These are phyloP conservation scores for Oryza coarctata DNA, from an alignment of 176 grass and related monocot genomes.

Conservation along the genomic window DNA sequence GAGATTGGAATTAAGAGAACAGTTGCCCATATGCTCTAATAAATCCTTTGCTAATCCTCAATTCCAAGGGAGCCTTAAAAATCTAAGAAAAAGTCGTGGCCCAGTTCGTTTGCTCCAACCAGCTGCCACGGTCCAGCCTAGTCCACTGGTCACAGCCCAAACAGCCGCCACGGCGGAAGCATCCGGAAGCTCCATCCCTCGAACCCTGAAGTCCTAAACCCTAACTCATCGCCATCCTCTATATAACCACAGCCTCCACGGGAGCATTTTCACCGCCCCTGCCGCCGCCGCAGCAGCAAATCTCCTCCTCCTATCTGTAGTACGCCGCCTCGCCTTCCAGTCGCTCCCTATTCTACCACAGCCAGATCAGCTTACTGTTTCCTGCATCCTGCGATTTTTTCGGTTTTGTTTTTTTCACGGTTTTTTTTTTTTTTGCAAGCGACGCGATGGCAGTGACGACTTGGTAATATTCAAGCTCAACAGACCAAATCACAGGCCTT, in stretches of 20 bases:
- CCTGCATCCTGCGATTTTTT: not conserved
- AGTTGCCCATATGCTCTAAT: too few species aligned
- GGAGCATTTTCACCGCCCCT: not conserved
- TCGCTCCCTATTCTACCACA: not conserved
- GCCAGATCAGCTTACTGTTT: not conserved
- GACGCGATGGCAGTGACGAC: conserved; percentile 66
- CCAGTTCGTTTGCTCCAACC: not conserved
- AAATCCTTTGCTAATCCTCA: too few species aligned
- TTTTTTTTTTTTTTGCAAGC: too few species aligned
- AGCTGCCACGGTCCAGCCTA: not conserved
- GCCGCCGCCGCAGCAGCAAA: not conserved
- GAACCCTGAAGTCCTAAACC: conserved; percentile 31
- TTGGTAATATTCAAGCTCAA: conserved; percentile 85
- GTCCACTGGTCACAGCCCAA: not conserved
- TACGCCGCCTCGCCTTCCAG: too few species aligned
- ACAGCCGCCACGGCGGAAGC: not conserved
- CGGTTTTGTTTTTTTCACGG: too few species aligned
- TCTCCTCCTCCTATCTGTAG: too few species aligned
- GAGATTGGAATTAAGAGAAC: too few species aligned
- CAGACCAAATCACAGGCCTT: conserved; percentile 84
- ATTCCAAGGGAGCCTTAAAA: too few species aligned
- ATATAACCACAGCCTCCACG: conserved; percentile 29
- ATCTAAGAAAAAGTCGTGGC: too few species aligned
- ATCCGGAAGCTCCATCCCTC: not conserved
- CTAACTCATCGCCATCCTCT: conserved; percentile 10